Evolutionary conservation across 2,329 filamentous ascomycete species (phyloP).

Genomic region (Fusarium piperis): DNA sequence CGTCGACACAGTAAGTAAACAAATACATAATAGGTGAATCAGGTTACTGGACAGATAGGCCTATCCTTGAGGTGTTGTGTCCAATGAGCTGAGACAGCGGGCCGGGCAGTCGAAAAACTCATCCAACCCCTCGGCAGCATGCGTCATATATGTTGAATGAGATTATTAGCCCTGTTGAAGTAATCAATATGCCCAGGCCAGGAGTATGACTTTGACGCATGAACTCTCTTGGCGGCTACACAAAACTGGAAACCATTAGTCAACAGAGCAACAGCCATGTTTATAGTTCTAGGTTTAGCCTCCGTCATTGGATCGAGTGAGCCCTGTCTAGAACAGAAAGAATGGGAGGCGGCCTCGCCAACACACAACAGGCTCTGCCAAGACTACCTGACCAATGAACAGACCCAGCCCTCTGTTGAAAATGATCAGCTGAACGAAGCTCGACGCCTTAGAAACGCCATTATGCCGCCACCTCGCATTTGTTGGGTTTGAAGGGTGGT

Average conservation of each 20-base stretch:
- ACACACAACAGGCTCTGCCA: background rate
- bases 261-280: background rate
- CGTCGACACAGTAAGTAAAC: too few species aligned
- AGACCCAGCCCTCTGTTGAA: background rate
- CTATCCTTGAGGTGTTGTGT: too few species aligned
- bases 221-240: too few species aligned
- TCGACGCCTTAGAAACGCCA: background rate
- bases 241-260: background rate
- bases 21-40: too few species aligned
- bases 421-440: background rate
- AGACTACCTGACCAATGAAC: background rate
- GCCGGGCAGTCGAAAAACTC: too few species aligned
- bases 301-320: background rate
- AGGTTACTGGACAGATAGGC: too few species aligned
- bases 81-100: background rate
- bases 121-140: background rate
- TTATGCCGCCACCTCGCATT: background rate
- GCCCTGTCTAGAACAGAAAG: background rate
- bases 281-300: background rate
- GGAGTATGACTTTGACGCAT: too few species aligned
- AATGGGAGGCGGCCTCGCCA: background rate
- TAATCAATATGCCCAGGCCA: background rate
- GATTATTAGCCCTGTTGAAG: background rate
- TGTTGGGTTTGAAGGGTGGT: background rate
- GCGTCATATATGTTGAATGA: background rate